Base-by-base conservation (phyloP, 2,329 filamentous ascomycete genomes). In the Aspergillus jensenii region DNA sequence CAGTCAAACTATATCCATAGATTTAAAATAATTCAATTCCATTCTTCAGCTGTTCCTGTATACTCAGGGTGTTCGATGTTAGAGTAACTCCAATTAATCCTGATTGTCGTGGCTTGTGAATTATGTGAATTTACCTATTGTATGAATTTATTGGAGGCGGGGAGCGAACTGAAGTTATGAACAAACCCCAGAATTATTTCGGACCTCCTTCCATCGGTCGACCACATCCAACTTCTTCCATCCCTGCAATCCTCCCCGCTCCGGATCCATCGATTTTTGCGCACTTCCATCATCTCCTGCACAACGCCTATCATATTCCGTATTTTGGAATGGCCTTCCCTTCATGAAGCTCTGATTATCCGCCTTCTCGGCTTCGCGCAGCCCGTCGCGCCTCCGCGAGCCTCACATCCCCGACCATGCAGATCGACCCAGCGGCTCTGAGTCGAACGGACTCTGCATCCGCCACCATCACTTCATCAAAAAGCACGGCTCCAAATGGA, bases 1-100 rank as follows among this genome's bases (percentile, higher is more conserved):
- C 81, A 62, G 72, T 88, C 60, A 82, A 82, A 69, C 73, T 88
- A 59, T 75, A 82, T 56, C 50, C 64, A 12, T 56, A 56, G 31
- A 40, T 19, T 35, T 45, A 27, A 44, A n/a, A 37, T 19, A 39
- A 47, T 39, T 40, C 19, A 65, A 37, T 37, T 37, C 35, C 35
- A 37, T 37, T 14, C 15, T 37, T 15, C 35, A 37, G 35, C 35
- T n/a, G 14, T 15, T 14, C 15, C 14, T 14, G 35, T 37, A 12
- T 37, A 37, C 12, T 14, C 35, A 37, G 12, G 7, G 14, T 37
- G 15, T 37, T 37, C 14, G 15, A n/a, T 37, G 15, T 14, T 37
- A 5, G 14, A 37, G 15, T n/a, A 31, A 11, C 27, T 31, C 9
- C 27, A 31, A 31, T 31, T 31, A 31, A 31, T 31, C 8, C 27